Evolutionary conservation across 2,329 filamentous ascomycete species (phyloP).

Genomic region (Trichoderma asperellum): DNA sequence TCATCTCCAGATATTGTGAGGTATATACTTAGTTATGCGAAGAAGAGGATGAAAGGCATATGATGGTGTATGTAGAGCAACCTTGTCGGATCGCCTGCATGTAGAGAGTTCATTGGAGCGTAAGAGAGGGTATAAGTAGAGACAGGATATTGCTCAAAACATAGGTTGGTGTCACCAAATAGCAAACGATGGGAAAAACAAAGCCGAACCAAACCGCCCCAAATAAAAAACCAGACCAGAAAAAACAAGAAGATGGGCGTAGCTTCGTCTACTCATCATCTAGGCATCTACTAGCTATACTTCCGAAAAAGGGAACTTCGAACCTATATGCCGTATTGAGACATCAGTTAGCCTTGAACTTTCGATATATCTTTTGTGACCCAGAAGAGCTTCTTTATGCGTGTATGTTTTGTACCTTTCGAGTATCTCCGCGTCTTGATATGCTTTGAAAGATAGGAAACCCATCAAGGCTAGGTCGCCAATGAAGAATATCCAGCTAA

Average conservation of each 20-base stretch:
- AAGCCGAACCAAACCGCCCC: neutral
- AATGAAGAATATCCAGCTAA: constrained; percentile 83
- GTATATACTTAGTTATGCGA: neutral
- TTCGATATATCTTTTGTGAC: neutral
- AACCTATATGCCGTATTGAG: constrained; percentile 54
- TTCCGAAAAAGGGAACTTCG: constrained; percentile 86
- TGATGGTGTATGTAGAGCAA: neutral
- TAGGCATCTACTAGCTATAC: constrained; percentile 82
- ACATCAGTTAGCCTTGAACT: neutral
- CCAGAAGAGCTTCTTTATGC: neutral
- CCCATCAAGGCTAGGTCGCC: constrained; percentile 76
- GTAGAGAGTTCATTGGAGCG: neutral
- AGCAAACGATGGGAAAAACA: constrained; percentile 3
- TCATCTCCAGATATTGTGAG: neutral
- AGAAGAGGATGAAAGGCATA: neutral
- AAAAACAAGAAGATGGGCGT: no score
- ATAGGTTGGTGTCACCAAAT: neutral
- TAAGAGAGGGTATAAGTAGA: constrained; percentile 25
- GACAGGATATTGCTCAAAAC: constrained; percentile 5
- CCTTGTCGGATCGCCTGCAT: neutral
- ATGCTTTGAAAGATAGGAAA: constrained; percentile 77
- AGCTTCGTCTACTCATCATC: constrained; percentile 68
- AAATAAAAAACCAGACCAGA: neutral
- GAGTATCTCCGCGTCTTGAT: constrained; percentile 74
- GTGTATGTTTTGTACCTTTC: constrained; percentile 52